A percentile compares a stretch with the other conserved stretches of the same genome.
Conservation (phyloP, 1,139 yeast genomes). For the Pichia sp. region DNA sequence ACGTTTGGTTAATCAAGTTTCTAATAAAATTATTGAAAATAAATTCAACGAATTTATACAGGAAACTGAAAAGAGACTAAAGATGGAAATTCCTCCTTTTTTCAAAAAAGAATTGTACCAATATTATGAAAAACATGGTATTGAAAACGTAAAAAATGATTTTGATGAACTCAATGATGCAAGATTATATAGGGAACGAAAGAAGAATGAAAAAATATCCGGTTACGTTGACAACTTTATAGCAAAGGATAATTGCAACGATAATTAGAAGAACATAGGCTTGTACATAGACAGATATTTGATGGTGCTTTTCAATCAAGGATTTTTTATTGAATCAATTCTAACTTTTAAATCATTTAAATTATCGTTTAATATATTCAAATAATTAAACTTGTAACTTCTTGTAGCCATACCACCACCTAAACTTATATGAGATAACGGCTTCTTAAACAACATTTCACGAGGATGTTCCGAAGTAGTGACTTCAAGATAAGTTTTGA, state of each 20-base stretch:
- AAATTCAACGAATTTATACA: conserved; percentile 23
- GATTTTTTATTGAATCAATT: not conserved
- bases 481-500: conserved; percentile 36
- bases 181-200: conserved; percentile 18
- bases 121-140: conserved; percentile 20
- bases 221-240: conserved; percentile 3
- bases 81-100: conserved; percentile 27
- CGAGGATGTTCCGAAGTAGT: conserved; percentile 31
- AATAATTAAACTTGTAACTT: conserved; percentile 22
- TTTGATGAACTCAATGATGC: conserved; percentile 23
- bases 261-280: not conserved
- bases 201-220: conserved; percentile 8
- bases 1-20: conserved; percentile 17
- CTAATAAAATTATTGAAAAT: conserved; percentile 19
- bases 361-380: conserved; percentile 29
- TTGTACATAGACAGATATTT: not conserved
- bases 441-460: conserved; percentile 26
- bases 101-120: conserved; percentile 23
- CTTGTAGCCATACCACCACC: not conserved
- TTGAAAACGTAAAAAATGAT: conserved; percentile 18
- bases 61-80: conserved; percentile 25
- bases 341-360: conserved; percentile 17
- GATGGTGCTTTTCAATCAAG: not conserved
- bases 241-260: not conserved
- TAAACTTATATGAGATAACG: conserved; percentile 15